Percentiles rank a stretch among this genome's conserved stretches.
Evolutionary conservation across 257 asterid species (phyloP).

Genomic region (Rhazya stricta): DNA sequence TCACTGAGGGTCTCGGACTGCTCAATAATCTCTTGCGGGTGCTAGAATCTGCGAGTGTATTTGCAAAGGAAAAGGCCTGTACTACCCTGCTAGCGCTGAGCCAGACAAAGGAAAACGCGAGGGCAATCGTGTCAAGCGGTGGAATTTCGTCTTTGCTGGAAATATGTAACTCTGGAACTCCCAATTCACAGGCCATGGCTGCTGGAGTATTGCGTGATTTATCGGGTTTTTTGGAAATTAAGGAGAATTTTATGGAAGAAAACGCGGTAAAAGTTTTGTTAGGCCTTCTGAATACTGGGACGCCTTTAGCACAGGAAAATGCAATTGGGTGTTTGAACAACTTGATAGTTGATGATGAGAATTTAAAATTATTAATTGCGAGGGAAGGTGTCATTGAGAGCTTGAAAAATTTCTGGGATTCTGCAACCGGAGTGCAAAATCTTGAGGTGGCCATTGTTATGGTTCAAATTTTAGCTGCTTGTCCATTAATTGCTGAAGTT

Average conservation of each 20-base stretch:
- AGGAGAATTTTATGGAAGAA: constrained; percentile 65
- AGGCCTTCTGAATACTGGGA: constrained; percentile 60
- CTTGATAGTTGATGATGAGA: constrained; percentile 45
- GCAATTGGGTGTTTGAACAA: constrained; percentile 72
- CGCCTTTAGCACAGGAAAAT: constrained; percentile 67
- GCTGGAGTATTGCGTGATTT: constrained; percentile 61
- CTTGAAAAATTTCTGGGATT: constrained; percentile 68
- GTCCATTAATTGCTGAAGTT: constrained; percentile 50
- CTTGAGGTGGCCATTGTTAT: constrained; percentile 58
- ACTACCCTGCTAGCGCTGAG: constrained; percentile 57
- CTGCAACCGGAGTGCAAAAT: constrained; percentile 33
- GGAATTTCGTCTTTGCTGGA: constrained; percentile 73
- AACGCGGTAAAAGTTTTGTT: constrained; percentile 41
- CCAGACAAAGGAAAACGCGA: constrained; percentile 72
- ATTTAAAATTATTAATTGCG: constrained; percentile 50
- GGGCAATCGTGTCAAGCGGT: constrained; percentile 90
- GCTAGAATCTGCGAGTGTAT: constrained; percentile 77
- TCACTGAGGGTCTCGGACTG: constrained; percentile 62
- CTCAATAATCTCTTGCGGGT: constrained; percentile 65
- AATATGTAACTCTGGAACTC: constrained; percentile 73
- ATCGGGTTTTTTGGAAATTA: constrained; percentile 52
- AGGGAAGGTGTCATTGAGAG: constrained; percentile 70
- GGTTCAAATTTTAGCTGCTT: constrained; percentile 51
- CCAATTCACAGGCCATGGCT: constrained; percentile 79
- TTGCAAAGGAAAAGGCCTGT: constrained; percentile 78